Evolutionary conservation across 164 flowering plant species (phyloP).

Genomic region (Aristolochia fimbriata): DNA sequence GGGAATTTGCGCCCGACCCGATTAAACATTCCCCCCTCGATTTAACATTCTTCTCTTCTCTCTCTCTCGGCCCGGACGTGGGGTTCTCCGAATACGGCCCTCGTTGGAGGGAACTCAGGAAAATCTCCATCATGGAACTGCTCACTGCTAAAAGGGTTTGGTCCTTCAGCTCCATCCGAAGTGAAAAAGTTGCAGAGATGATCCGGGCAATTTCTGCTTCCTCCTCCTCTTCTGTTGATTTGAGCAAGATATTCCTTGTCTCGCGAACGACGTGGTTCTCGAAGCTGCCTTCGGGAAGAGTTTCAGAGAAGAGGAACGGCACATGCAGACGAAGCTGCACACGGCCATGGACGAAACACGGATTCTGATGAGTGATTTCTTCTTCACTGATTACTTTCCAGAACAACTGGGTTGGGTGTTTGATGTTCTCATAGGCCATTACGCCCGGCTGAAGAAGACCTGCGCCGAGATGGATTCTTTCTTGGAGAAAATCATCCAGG

Average conservation of each 20-base stretch:
- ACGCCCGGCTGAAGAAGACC: constrained; percentile 37
- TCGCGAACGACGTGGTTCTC: constrained; percentile 39
- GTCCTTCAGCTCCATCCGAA: constrained; percentile 21
- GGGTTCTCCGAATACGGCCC: constrained; percentile 35
- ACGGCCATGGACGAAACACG: constrained; percentile 29
- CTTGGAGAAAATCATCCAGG: constrained; percentile 35
- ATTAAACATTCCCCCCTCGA: too few species aligned
- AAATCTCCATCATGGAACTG: constrained; percentile 35
- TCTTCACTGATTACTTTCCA: constrained; percentile 43
- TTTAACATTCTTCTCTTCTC: too few species aligned
- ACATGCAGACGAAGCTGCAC: not conserved
- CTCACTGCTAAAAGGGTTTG: constrained; percentile 27
- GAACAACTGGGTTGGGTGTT: constrained; percentile 29
- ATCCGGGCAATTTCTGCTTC: constrained; percentile 4
- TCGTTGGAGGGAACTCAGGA: constrained; percentile 37
- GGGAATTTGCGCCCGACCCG: too few species aligned
- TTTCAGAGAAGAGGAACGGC: constrained; percentile 10
- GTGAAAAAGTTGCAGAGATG: constrained; percentile 27
- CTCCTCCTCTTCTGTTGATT: constrained; percentile 11
- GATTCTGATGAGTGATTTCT: constrained; percentile 32
- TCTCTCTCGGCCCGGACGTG: constrained; percentile 41
- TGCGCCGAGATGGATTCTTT: constrained; percentile 33
- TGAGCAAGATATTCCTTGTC: constrained; percentile 23
- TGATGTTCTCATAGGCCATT: constrained; percentile 36
- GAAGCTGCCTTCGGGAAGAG: constrained; percentile 45